These are phyloP conservation scores for Thelonectria rubi DNA, from an alignment of 2,329 filamentous ascomycete genomes.

Conservation along the genomic window DNA sequence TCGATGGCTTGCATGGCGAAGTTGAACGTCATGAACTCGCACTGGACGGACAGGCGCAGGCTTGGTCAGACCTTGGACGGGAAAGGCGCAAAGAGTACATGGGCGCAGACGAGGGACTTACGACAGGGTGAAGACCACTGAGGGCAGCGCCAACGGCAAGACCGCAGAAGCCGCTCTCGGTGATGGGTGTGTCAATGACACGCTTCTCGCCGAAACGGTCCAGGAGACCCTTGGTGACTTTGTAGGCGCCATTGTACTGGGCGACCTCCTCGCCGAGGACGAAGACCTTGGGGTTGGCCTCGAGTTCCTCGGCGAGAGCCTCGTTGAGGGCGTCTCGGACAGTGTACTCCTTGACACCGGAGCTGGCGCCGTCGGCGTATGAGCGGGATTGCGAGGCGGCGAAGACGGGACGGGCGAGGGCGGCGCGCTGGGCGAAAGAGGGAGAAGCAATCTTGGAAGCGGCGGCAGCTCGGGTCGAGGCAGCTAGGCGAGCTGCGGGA, in stretches of 20 bases:
- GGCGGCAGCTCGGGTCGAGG: conserved; percentile 52
- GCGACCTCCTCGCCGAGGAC: conserved; percentile 97
- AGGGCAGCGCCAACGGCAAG: conserved; percentile 94
- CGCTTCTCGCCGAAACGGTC: conserved; percentile 98
- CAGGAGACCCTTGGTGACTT: conserved; percentile 96
- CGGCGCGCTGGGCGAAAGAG: conserved; percentile 50
- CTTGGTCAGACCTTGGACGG: conserved; percentile 20
- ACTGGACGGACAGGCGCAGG: conserved; percentile 58
- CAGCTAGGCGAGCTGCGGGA: conserved; percentile 59
- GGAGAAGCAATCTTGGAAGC: conserved; percentile 47
- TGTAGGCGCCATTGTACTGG: conserved; percentile 99
- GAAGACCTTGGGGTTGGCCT: conserved; percentile 93
- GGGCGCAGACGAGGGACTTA: conserved; percentile 60
- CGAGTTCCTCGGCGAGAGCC: conserved; percentile 96
- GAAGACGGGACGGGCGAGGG: conserved; percentile 50
- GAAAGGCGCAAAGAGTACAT: conserved; percentile 1
- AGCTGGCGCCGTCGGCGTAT: conserved; percentile 60
- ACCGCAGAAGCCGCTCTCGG: conserved; percentile 94
- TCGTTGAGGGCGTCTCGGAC: conserved; percentile 98
- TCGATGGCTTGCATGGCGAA: conserved; percentile 99
- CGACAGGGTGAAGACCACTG: conserved; percentile 91
- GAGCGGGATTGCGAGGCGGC: conserved; percentile 59
- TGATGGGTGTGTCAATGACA: conserved; percentile 98
- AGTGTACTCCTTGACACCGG: conserved; percentile 87
- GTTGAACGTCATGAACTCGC: conserved; percentile 99